Evolutionary conservation across 2,329 filamentous ascomycete genomes (phyloP), one percentile per base, ranked within the genome.

Genomic region (Penicillium sp.): DNA sequence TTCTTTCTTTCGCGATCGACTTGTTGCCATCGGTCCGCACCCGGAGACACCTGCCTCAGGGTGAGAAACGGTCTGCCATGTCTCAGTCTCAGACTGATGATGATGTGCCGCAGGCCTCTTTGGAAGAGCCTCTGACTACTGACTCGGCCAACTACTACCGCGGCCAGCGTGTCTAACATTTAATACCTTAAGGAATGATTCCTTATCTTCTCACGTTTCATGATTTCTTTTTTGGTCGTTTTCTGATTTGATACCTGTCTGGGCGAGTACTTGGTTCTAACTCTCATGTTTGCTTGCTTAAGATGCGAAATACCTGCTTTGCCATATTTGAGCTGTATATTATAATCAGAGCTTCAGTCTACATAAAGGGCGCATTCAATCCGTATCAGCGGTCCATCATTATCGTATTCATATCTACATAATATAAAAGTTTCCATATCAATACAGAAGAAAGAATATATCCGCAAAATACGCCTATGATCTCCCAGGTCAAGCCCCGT

Each of bases 1-100:
- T 96, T 59, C 83, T 93, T 61, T 91, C 89, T 59, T 98, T 96
- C 79, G 83, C 89, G 68, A 82, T 97, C 71, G 93, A 99, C 76
- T 85, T 99, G 49, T 82, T 90, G 62, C 95, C 95, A 0, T 90
- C 91, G 11, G 80, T 89, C 2, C 80, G 83, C 60, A 89, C 86
- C 11, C 85, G 82, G 62, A 71, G 77, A 63, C 75, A 75, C 51
- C 55, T 77, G 5, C 76, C 77, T 0, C 77, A 79, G 52, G 77
- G 76, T 29, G 71, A 77, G 57, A 75, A 75, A 60, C 63, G 63
- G 21, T 24, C 21, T 8, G 44, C 45, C 10, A 58, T 71, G 31
- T 64, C 68, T 21, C 68, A 70, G 64, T 43, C 56, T 19, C 55
- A 68, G 14, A 45, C 51, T 14, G 61, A 57, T 26, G 49, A 54